Base-by-base conservation (phyloP, 139 green algal genomes). In the Tetraselmis chui region DNA sequence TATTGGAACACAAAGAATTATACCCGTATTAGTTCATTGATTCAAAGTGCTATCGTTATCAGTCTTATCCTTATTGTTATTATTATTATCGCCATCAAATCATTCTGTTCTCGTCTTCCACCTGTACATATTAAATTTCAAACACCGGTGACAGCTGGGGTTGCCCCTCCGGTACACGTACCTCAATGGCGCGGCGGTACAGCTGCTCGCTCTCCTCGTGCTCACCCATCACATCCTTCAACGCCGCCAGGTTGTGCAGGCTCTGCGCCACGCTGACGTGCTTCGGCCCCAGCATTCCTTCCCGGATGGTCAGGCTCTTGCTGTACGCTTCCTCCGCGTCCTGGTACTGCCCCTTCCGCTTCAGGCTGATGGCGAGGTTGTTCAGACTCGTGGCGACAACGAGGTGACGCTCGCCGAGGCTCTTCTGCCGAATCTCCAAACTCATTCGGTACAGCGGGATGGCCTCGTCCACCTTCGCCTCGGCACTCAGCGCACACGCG, bases 181-280 rank as follows among this genome's bases (percentile, higher is more conserved):
- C 45, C 78, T 80, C 75, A 28, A 88, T 85, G 82, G 76, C 76
- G 76, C 80, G 79, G 29, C 59, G 59, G 84, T 88, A 84, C 76
- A 84, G 67, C 75, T 81, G 29, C 79, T 88, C 81, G 30, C 81
- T 81, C 58, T 88, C 84, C 29, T 84, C 81, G 29, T 82, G 59
- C 0, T 81, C 30, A n/a, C 79, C 81, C 32, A 85, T 78, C 25
- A 75, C 78, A 23, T 83, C 81, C 59, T 84, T 80, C 75, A 88
- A 79, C n/a, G 84, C 81, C 0, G 79, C 84, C 30, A 88, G 83
- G 82, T 88, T 88, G 84, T 85, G 83, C 67, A 88, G 29, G 78
- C 32, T 79, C 1, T 79, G 59, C 1, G 84, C 84, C 32, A 88
- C 84, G 29, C 85, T 76, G n/a, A 77, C 28, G 78, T 88, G 84